Conservation (phyloP, 768 basidiomycete genomes). For the Strobilomyces echinocephalus region DNA sequence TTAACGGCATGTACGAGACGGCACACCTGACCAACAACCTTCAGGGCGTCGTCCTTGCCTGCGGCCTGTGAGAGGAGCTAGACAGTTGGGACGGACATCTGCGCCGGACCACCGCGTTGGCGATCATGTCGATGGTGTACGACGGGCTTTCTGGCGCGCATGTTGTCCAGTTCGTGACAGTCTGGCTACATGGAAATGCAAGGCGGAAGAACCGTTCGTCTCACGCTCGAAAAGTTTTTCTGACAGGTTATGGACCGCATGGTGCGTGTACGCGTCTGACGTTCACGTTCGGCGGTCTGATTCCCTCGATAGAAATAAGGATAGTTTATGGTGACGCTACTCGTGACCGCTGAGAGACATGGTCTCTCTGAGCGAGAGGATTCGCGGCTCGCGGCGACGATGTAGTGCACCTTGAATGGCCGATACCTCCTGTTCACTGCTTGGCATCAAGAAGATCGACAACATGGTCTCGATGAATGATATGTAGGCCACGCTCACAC, state of each 20-base stretch:
- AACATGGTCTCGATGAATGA: conserved; percentile 90
- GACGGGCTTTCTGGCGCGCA: conserved; percentile 32
- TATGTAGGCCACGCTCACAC: conserved; percentile 40
- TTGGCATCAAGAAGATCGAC: conserved; percentile 87
- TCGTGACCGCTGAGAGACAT: background rate
- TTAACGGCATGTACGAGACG: too few relatives aligned
- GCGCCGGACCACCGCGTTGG: conserved; percentile 26
- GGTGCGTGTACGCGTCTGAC: background rate
- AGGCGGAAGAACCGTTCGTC: background rate
- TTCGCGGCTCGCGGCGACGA: conserved; percentile 12
- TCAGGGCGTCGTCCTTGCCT: conserved; percentile 3
- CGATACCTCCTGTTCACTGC: too few relatives aligned
- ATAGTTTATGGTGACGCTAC: background rate
- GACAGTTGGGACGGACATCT: conserved; percentile 31
- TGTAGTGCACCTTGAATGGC: too few relatives aligned
- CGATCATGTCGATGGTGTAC: conserved; percentile 26
- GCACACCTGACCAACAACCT: conserved; percentile 2
- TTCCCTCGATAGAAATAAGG: background rate
- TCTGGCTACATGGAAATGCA: conserved; percentile 1
- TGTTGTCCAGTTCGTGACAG: conserved; percentile 27
- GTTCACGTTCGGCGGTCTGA: background rate
- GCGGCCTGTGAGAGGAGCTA: conserved; percentile 25
- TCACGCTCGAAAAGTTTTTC: background rate
- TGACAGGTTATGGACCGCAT: background rate
- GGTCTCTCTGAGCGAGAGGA: conserved; percentile 12